These are phyloP conservation scores for Auricularia cornea DNA, from an alignment of 768 basidiomycete genomes.

Conservation along the genomic window DNA sequence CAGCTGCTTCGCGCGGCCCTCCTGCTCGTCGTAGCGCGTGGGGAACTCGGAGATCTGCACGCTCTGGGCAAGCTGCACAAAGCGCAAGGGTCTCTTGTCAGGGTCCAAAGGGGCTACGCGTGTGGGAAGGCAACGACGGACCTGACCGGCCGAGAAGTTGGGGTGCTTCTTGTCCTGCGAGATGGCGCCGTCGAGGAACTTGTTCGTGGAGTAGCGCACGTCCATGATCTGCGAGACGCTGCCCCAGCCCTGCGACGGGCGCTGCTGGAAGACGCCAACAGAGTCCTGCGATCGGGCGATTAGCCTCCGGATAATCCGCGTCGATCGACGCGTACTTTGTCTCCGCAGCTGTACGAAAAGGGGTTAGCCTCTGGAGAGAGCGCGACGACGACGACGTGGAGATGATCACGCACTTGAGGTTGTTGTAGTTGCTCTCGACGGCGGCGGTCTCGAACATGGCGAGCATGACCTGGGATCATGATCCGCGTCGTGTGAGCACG, in stretches of 20 bases:
- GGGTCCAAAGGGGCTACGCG: background rate
- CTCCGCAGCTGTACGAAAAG: background rate
- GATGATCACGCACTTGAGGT: background rate
- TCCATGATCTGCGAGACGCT: background rate
- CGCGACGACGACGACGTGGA: too few relatives aligned
- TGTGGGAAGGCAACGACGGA: background rate
- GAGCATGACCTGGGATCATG: background rate
- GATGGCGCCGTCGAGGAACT: background rate
- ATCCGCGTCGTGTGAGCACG: background rate
- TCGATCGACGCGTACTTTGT: background rate
- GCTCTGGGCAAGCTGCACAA: background rate
- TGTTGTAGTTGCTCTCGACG: slow-evolving; percentile 1
- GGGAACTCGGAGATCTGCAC: background rate
- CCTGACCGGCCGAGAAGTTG: background rate
- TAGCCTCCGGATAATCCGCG: background rate
- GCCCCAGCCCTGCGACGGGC: background rate
- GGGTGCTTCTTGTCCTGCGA: background rate
- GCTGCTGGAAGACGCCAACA: background rate
- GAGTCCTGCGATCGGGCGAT: background rate
- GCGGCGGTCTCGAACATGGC: background rate
- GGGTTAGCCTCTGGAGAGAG: background rate
- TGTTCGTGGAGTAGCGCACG: background rate
- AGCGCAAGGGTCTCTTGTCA: background rate
- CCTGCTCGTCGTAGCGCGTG: slow-evolving; percentile 1
- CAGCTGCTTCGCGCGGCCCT: background rate